Evolutionary conservation across 208 protist species (phyloP), one percentile per base, ranked within the genome.

Genomic region (Trypanosoma platydactyli): DNA sequence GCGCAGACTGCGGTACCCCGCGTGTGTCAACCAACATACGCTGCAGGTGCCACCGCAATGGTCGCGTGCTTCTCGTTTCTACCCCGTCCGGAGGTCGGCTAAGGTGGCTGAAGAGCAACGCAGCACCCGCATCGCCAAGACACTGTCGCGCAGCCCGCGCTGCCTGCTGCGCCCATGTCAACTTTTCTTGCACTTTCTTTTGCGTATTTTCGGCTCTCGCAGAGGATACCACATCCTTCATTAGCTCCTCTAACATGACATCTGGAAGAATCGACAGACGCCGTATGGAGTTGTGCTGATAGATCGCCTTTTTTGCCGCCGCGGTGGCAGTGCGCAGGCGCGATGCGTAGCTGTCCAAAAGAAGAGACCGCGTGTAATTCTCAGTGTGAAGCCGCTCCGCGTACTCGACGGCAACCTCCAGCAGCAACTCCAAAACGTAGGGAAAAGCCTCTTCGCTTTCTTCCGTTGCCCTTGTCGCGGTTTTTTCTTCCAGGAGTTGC

Each of bases 341-440:
- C 5, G 33, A 9, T 38, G 33, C 9, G 33, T 9, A 38, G 9
- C 33, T 38, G 5, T 38, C 33, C 33, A 38, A 11, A 38, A 38
- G 33, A 16, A 81, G 45, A 20, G 22, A 56, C 7, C 81, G 71
- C 25, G 69, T 81, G 49, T 69, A 67, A 73, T 89, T 92, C 52
- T 86, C 82, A 1, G 24, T 13, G 3, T 56, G 60, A 24, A 87
- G 64, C 7, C 59, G 60, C 9, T 22, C 50, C 22, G 61, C 80
- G 62, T 89, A 89, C 16, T 18, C 44, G 5, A 55, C 25, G 0
- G 50, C 69, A 2, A 72, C 40, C 13, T 64, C 73, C 15, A 76
- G 27, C 20, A 83, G 40, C 45, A 54, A 30, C 42, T 49, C 24
- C 55, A 68, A 22, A 49, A 75, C 51, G 13, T 27, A 11, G 2